Base-by-base conservation (phyloP, 768 basidiomycete genomes). In the Calocera viscosa region DNA sequence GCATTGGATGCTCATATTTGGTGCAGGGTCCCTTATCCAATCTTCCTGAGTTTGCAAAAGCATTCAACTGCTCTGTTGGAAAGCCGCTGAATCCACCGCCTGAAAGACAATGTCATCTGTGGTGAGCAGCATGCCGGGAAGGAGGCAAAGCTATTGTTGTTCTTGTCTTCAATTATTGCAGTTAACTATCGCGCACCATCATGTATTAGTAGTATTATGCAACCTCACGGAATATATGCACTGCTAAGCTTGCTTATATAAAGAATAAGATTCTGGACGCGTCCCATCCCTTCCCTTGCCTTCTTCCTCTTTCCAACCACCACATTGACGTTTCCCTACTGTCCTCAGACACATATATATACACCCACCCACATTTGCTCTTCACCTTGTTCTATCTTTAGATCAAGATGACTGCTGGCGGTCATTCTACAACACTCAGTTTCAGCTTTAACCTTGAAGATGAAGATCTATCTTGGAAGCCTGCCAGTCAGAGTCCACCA, bases 21-120 rank as follows among this genome's bases (percentile, higher is more conserved):
- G 47, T 86, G 10, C 87, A 91, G 60, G 94, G 94, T 1, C 94
- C 94, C 0, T 80, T 96, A 3, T 86, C 77, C 69, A 94, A 96
- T 71, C 86, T 93, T 64, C 87, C 87, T 0, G 90, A 91, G 75
- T 97, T 97, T 73, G 91, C 92, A 0, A 75, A 84, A 70, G 91
- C 89, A 24, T 97, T 94, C 78, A 84, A 86, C 53, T 97, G 94
- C 72, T 82, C 88, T 19, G 79, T 81, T 66, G 83, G 82, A 63
- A 83, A 90, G 3, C 67, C 91, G 89, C 78, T 93, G 74, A 93
- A 93, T 71, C 92, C 91, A n/a, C 89, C 89, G 2, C 78, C 74
- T 32, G 87, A 91, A 75, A 80, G 86, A 69, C 85, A 83, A 71
- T 94, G 92, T 75, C 79, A 86, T 68, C 85, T 94, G 76, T 94